A percentile compares a stretch with the other conserved stretches of the same genome.
These are phyloP conservation scores for Pseudopediastrum boryanum DNA, from an alignment of 139 green algal genomes.

Conservation along the genomic window DNA sequence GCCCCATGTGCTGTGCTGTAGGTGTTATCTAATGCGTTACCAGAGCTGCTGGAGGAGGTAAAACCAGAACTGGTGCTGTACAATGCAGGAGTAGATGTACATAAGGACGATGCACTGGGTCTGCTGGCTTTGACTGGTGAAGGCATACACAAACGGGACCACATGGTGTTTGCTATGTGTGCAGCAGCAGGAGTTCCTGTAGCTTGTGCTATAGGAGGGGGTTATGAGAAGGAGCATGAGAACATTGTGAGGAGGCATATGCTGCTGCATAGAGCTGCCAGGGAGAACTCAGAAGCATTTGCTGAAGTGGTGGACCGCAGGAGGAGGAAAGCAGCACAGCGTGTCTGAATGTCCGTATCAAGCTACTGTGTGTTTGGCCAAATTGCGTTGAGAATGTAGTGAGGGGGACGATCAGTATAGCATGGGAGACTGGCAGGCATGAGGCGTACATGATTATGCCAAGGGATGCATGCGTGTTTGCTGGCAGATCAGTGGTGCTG, in stretches of 20 bases:
- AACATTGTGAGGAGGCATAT: constrained; percentile 55
- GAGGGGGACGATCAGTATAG: too few relatives aligned
- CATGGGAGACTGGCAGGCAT: too few relatives aligned
- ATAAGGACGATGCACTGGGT: constrained; percentile 56
- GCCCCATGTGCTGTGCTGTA: neutral
- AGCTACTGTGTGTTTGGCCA: too few relatives aligned
- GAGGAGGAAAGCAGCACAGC: too few relatives aligned
- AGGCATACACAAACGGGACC: constrained; percentile 54
- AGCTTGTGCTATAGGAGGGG: constrained; percentile 58
- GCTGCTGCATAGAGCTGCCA: constrained; percentile 50
- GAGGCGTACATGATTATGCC: too few relatives aligned
- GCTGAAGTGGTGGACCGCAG: constrained; percentile 6
- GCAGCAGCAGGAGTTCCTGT: constrained; percentile 42
- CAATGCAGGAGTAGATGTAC: constrained; percentile 68
- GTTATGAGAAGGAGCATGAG: constrained; percentile 52
- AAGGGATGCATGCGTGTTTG: too few relatives aligned
- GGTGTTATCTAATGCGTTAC: constrained; percentile 45
- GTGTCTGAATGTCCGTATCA: too few relatives aligned
- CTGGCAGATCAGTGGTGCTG: too few relatives aligned
- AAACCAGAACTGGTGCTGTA: constrained; percentile 59
- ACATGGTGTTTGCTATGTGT: constrained; percentile 46
- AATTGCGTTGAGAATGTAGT: too few relatives aligned
- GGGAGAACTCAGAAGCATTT: constrained; percentile 18
- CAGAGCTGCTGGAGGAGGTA: constrained; percentile 47
- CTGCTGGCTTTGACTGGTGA: constrained; percentile 45